Evolutionary conservation across 768 basidiomycete genomes (phyloP).

Genomic region (Russula olivacea): DNA sequence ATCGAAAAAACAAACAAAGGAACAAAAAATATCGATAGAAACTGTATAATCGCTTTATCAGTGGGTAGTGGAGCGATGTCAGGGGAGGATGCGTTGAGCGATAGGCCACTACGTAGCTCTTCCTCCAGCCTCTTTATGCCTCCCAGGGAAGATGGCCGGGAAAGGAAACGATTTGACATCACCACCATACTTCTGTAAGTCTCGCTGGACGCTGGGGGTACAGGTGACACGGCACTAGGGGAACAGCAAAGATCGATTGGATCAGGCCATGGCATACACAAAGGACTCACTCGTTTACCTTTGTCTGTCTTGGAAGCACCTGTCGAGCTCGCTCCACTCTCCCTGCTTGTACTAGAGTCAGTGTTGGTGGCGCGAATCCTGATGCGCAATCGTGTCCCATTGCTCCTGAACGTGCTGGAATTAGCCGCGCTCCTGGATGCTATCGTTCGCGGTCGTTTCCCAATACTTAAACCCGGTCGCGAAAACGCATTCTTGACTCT

Average conservation of each 20-base stretch:
- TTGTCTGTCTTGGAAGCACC: conserved; percentile 20
- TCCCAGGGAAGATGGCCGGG: conserved; percentile 87
- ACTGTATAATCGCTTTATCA: background rate
- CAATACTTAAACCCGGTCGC: conserved; percentile 56
- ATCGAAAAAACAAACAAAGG: background rate
- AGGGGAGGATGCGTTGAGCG: conserved; percentile 44
- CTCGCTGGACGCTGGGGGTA: conserved; percentile 65
- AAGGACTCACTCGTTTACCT: conserved; percentile 11
- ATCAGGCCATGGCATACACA: background rate
- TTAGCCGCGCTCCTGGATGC: conserved; percentile 63
- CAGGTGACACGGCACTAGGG: conserved; percentile 66
- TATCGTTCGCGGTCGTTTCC: conserved; percentile 75
- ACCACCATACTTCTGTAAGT: conserved; percentile 64
- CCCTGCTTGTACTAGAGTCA: conserved; percentile 35
- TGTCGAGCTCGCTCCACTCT: conserved; percentile 28
- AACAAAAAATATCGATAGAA: conserved; percentile 5
- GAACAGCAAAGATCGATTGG: conserved; percentile 27
- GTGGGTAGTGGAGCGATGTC: conserved; percentile 31
- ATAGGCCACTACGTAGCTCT: conserved; percentile 48
- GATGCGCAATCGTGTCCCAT: conserved; percentile 71
- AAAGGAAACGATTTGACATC: conserved; percentile 83
- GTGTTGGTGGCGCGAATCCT: conserved; percentile 60
- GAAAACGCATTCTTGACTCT: conserved; percentile 64
- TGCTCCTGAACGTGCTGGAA: conserved; percentile 30
- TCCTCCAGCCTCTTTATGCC: conserved; percentile 77